Percentiles rank a stretch among this genome's conserved stretches.
Conservation (phyloP, 2,329 filamentous ascomycete species). For the Botrytis hyacinthi region DNA sequence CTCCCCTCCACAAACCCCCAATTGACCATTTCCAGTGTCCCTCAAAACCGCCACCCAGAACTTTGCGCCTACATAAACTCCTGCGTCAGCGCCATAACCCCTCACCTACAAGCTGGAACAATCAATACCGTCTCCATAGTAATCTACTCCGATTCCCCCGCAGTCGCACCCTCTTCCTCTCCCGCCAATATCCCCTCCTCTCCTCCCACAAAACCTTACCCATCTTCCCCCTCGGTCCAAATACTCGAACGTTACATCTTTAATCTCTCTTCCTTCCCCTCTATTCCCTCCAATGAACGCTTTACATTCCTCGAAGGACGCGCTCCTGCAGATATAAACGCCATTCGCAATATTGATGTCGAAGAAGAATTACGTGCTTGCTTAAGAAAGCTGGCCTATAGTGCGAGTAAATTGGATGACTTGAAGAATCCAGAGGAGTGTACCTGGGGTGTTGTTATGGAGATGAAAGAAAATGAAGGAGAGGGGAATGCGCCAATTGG, state of each 20-base stretch:
- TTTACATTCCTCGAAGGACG: slow-evolving; percentile 40
- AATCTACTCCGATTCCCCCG: slow-evolving; percentile 31
- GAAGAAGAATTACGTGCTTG: slow-evolving; percentile 71
- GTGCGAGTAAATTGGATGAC: slow-evolving; percentile 54
- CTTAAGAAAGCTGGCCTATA: slow-evolving; percentile 60
- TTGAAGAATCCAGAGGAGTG: slow-evolving; percentile 58
- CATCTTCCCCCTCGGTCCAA: slow-evolving; percentile 12
- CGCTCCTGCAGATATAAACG: slow-evolving; percentile 16
- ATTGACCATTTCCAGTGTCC: slow-evolving; percentile 42
- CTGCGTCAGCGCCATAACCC: slow-evolving; percentile 9
- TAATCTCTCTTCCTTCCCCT: slow-evolving; percentile 42
- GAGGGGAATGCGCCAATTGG: slow-evolving; percentile 50
- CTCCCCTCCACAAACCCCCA: not conserved
- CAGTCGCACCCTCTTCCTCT: not conserved
- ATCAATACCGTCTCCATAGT: slow-evolving; percentile 37
- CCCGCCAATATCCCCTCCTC: not conserved
- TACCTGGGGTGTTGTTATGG: slow-evolving; percentile 74
- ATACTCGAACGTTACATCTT: slow-evolving; percentile 46
- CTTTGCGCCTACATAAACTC: slow-evolving; percentile 49
- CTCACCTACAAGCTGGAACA: slow-evolving; percentile 1
- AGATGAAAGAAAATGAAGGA: slow-evolving; percentile 58
- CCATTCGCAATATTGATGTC: slow-evolving; percentile 57
- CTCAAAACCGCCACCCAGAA: slow-evolving; percentile 66
- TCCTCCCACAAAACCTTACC: slow-evolving; percentile 39
- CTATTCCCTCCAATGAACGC: slow-evolving; percentile 38